Percentiles rank a stretch among this genome's conserved stretches.
Evolutionary conservation across 495 filamentous ascomycete species (phyloP).

Genomic region (Tuber aestivum): DNA sequence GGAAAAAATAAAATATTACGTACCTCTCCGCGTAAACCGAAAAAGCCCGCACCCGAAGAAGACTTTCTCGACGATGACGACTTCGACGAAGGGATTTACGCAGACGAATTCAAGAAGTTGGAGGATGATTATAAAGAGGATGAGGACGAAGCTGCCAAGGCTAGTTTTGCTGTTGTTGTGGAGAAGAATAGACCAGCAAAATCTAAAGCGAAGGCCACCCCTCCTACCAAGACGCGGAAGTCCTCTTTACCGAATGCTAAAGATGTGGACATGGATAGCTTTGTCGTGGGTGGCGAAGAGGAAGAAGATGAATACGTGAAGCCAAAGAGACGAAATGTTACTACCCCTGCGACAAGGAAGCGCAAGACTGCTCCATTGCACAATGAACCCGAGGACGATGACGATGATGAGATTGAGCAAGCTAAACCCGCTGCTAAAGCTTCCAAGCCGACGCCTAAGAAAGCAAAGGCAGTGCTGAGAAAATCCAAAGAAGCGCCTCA

Average conservation of each 20-base stretch:
- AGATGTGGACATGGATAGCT: conserved; percentile 10
- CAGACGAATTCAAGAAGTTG: conserved; percentile 38
- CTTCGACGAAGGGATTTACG: conserved; percentile 39
- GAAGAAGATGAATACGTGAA: conserved; percentile 20
- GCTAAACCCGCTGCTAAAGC: conserved; percentile 45
- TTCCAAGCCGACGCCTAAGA: conserved; percentile 60
- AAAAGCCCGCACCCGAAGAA: conserved; percentile 31
- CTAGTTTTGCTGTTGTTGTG: conserved; percentile 19
- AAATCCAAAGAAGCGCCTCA: conserved; percentile 56
- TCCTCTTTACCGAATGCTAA: conserved; percentile 43
- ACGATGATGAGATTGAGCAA: conserved; percentile 48
- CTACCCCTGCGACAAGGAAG: conserved; percentile 50
- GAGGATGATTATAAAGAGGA: conserved; percentile 40
- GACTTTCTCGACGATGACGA: conserved; percentile 39
- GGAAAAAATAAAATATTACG: conserved; percentile 40
- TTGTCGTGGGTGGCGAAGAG: conserved; percentile 18
- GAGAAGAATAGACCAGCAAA: conserved; percentile 20
- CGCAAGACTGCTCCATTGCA: conserved; percentile 44
- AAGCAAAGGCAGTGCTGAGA: conserved; percentile 55
- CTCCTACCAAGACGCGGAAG: conserved; percentile 50
- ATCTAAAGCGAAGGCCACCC: conserved; percentile 45
- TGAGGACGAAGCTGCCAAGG: conserved; percentile 28
- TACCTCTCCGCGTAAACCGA: conserved; percentile 36
- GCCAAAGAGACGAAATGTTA: conserved; percentile 45
- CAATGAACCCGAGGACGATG: conserved; percentile 41